Base-by-base conservation (phyloP, 306 rosid species). In the Coriaria nepalensis region DNA sequence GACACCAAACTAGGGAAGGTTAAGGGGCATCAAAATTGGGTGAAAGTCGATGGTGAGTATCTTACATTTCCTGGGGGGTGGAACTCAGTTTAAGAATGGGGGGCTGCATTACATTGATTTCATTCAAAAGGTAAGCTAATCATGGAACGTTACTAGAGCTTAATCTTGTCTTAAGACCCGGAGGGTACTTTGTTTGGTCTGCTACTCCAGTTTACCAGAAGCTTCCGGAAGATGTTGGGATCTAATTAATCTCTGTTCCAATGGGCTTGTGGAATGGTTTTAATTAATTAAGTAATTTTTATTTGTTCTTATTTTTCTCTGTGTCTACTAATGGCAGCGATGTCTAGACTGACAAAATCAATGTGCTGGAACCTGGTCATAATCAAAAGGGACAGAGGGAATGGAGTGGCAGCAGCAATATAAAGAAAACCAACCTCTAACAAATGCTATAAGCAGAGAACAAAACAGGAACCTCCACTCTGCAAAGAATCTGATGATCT, bases 11-110 rank as follows among this genome's bases (percentile, higher is more conserved):
- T 86, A 50, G 96, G 76, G 33, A 76, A 57, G 62, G 45, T 57
- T 59, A 86, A 86, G 75, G 93, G 93, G 50, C 93, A 82, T 68
- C 96, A 86, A 69, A 86, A 86, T 62, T 86, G 96, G 96, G 88
- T 86, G 65, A 86, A 82, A 79, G 78, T 74, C 50, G 53, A 72
- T 0, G 93, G 96, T 32, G 73, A 79, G 61, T 86, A 72, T 60
- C 86, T 86, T 51, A 69, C 71, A 47, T 86, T 86, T 68, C 96
- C 96, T 35, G 29, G 96, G 96, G 8, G 96, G 96, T 34, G 96
- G 96, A 64, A 86, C 93, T 46, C 96, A 86, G 67, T 86, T 86
- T 63, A 82, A 68, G 58, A 49, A 79, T 35, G 96, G 96, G 8
- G 96, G 93, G 59, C 90, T 79, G 57, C 83, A 76, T 64, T 86